Evolutionary conservation across 2,329 filamentous ascomycete genomes (phyloP).

Genomic region (Phialophora tarda): DNA sequence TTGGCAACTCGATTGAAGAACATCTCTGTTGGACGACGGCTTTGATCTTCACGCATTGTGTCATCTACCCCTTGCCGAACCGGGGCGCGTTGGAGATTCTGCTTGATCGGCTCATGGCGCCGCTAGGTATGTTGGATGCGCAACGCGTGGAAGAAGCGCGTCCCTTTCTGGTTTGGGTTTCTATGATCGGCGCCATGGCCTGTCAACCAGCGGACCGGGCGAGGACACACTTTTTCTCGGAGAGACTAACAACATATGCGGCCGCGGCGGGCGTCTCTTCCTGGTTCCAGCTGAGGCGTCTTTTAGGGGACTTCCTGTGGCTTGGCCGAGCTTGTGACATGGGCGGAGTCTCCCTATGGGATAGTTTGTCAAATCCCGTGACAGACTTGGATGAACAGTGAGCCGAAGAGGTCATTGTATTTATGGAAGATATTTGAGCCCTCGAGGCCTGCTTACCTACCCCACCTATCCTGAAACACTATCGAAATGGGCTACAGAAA

Average conservation of each 20-base stretch:
- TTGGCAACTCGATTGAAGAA: not conserved
- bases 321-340: conserved; percentile 1
- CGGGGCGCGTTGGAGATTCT: not conserved
- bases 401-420: not conserved
- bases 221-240: not conserved
- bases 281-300: not conserved
- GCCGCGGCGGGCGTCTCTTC: conserved; percentile 1
- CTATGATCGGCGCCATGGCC: conserved; percentile 2
- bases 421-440: not conserved
- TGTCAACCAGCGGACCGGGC: not conserved
- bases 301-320: not conserved
- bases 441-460: not conserved
- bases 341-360: not conserved
- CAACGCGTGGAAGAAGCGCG: not conserved
- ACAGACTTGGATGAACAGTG: not conserved
- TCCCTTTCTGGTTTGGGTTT: conserved; percentile 1
- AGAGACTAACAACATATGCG: not conserved
- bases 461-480: no score
- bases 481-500: no score
- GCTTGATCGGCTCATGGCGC: not conserved
- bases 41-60: conserved; percentile 8
- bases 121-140: not conserved
- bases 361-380: not conserved
- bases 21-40: not conserved
- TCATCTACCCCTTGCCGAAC: conserved; percentile 1